Evolutionary conservation across 2,329 filamentous ascomycete genomes (phyloP).

Genomic region (Fusarium humuli): DNA sequence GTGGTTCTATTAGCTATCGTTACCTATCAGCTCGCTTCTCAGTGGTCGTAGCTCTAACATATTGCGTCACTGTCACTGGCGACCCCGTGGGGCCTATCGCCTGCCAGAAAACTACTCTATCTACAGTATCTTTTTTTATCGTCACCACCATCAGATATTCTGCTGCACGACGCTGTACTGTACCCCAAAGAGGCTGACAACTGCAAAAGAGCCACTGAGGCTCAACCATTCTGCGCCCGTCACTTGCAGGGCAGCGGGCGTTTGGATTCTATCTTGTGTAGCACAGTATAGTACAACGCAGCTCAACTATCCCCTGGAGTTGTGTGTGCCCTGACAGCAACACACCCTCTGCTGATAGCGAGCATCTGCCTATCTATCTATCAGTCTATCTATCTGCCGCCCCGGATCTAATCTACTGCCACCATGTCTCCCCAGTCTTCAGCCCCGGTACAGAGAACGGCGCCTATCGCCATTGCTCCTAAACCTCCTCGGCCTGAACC

Average conservation of each 20-base stretch:
- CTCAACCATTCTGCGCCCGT: slow-evolving; percentile 44
- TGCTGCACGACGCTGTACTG: slow-evolving; percentile 22
- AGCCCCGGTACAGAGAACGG: slow-evolving; percentile 65
- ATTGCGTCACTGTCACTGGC: slow-evolving; percentile 45
- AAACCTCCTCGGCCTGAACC: slow-evolving; percentile 62
- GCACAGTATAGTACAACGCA: slow-evolving; percentile 16
- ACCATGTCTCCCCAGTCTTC: slow-evolving; percentile 65
- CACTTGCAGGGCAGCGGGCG: slow-evolving; percentile 45
- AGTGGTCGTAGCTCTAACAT: slow-evolving; percentile 45
- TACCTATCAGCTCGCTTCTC: slow-evolving; percentile 39
- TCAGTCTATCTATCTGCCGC: slow-evolving; percentile 4
- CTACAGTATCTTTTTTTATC: slow-evolving; percentile 23
- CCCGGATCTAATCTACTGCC: slow-evolving; percentile 37
- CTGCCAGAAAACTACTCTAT: slow-evolving; percentile 13
- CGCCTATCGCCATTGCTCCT: slow-evolving; percentile 74
- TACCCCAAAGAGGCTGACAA: slow-evolving; percentile 29
- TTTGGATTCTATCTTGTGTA: slow-evolving; percentile 36
- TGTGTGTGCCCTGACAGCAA: slow-evolving; percentile 35
- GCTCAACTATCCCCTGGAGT: slow-evolving; percentile 13
- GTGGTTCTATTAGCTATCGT: slow-evolving; percentile 48
- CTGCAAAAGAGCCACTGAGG: slow-evolving; percentile 40
- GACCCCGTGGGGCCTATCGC: slow-evolving; percentile 44
- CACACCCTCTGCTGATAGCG: slow-evolving; percentile 24
- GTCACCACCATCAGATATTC: slow-evolving; percentile 28
- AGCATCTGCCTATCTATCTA: not conserved